Base-by-base conservation (phyloP, 2,329 filamentous ascomycete species). In the Fusarium goolgardi region DNA sequence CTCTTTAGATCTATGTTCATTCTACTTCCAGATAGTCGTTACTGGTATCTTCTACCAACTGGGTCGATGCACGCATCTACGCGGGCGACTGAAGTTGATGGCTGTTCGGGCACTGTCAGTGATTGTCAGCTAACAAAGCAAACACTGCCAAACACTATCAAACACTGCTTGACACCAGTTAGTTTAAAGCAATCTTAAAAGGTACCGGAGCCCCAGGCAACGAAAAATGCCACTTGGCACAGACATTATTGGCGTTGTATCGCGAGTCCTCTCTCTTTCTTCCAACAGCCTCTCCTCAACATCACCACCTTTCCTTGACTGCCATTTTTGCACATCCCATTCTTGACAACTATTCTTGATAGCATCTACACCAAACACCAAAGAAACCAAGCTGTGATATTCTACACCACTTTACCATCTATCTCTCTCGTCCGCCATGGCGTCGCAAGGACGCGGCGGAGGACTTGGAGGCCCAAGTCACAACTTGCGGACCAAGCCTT, bases 101-200 rank as follows among this genome's bases (percentile, higher is more conserved):
- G 8, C 23, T 21, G 43, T 16, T 21, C 29, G 40, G 39, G 32
- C 56, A 55, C 50, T 63, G 56, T 50, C 7, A 34, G 39, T 20
- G 21, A 41, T 29, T 18, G n/a, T 3, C 55, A 27, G 37, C 31
- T 44, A 5, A 7, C 1, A 20, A 20, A 15, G 40, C 37, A 40
- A 21, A 40, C 37, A 40, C 37, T 40, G 34, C 18, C 34, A 35
- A 35, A 35, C 20, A 40, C 37, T 40, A 16, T 16, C 34, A 35
- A 35, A n/a, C 4, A 35, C 18, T 35, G 7, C 32, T n/a, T 5
- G 9, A 18, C 18, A n/a, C 9, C 34, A n/a, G 16, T 35, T 18
- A 35, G 18, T 35, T n/a, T 3, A n/a, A 18, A 35, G 34, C 18
- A 35, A n/a, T n/a, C 9, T n/a, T 3, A 11, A 5, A 35, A 35